phyloP scores from a whole-genome alignment of 2,329 filamentous ascomycete species.

The Geosmithia putterillii region DNA sequence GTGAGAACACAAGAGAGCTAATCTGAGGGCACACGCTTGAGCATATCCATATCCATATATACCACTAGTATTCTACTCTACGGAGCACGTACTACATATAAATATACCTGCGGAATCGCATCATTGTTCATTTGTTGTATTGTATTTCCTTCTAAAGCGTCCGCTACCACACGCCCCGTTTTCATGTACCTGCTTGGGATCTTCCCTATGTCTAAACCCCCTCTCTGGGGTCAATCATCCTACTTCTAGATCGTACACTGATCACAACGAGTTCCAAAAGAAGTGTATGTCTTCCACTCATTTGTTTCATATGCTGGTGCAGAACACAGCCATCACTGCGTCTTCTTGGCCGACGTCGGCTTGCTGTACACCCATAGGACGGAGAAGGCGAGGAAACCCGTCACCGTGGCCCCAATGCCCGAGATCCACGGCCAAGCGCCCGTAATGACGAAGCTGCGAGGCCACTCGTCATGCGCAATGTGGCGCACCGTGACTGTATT shows the following conservation, averaged over 20 bases:
- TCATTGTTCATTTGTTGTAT: background rate
- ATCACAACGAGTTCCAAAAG: background rate
- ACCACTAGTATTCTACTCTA: background rate
- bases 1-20: constrained; percentile 45
- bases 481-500: constrained; percentile 87
- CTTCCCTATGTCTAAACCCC: background rate
- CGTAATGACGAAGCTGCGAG: constrained; percentile 77
- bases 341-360: constrained; percentile 30
- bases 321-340: constrained; percentile 20
- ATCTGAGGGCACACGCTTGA: constrained; percentile 30
- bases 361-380: constrained; percentile 72
- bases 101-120: background rate
- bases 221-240: background rate
- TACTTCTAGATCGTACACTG: background rate
- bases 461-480: constrained; percentile 95
- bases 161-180: background rate
- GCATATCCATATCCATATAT: background rate
- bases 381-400: constrained; percentile 76
- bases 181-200: background rate
- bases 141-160: background rate
- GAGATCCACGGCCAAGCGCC: constrained; percentile 92
- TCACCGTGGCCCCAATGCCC: constrained; percentile 73
- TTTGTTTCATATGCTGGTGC: background rate
- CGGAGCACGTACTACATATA: background rate
- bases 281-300: background rate